Percentiles rank a stretch among this genome's conserved stretches.
Conservation (phyloP, 805 yeast genomes). For the Lachancea meyersii region DNA sequence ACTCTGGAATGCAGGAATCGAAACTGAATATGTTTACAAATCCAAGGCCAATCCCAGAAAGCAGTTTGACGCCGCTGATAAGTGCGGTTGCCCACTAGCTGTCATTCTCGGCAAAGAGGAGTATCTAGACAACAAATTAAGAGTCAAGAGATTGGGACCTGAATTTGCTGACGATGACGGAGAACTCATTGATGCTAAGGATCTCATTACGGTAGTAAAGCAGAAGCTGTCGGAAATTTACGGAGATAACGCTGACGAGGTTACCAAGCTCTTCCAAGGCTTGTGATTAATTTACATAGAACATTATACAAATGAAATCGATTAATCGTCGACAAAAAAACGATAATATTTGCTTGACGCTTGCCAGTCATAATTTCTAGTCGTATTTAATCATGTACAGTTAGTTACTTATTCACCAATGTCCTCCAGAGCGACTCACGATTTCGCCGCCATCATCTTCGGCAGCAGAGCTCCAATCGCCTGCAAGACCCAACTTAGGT, state of each 20-base stretch:
- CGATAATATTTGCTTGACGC: neutral
- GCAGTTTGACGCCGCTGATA: slow-evolving; percentile 97
- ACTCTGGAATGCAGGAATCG: slow-evolving; percentile 85
- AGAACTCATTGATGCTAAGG: slow-evolving; percentile 57
- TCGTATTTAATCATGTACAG: too few relatives aligned
- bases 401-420: slow-evolving; percentile 30
- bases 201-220: slow-evolving; percentile 50
- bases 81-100: slow-evolving; percentile 81
- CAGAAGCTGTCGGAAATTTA: slow-evolving; percentile 46
- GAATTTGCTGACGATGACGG: slow-evolving; percentile 88
- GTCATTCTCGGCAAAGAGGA: slow-evolving; percentile 96
- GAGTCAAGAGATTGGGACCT: slow-evolving; percentile 84
- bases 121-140: slow-evolving; percentile 63
- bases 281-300: slow-evolving; percentile 31
- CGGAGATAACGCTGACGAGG: slow-evolving; percentile 53
- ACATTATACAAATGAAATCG: neutral
- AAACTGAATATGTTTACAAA: slow-evolving; percentile 87
- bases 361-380: neutral
- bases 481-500: slow-evolving; percentile 31
- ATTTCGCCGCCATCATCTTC: slow-evolving; percentile 17
- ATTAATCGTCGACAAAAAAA: too few relatives aligned
- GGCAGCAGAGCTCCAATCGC: slow-evolving; percentile 26
- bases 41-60: slow-evolving; percentile 90
- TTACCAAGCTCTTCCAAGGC: slow-evolving; percentile 56
- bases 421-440: slow-evolving; percentile 24